phyloP scores from a whole-genome alignment of 2,329 filamentous ascomycete genomes.

The Diaporthe vaccinii region DNA sequence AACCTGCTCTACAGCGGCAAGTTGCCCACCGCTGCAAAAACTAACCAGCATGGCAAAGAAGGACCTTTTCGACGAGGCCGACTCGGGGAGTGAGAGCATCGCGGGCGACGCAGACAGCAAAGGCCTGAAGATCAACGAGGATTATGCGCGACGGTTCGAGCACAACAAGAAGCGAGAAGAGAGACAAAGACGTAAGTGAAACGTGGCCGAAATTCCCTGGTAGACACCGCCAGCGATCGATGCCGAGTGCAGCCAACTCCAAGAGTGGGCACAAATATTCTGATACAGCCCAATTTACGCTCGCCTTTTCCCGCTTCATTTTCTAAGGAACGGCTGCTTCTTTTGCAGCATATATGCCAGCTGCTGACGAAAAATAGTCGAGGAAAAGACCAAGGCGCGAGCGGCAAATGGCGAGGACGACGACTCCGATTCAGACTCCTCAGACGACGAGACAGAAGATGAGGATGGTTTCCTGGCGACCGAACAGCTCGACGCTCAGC shows the following conservation, averaged over 20 bases:
- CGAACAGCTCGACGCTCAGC: constrained; percentile 86
- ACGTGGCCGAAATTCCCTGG: background rate
- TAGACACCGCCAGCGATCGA: background rate
- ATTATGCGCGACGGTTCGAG: constrained; percentile 91
- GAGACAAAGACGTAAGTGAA: constrained; percentile 72
- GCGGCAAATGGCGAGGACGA: constrained; percentile 62
- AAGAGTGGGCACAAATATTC: background rate
- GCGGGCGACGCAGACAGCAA: constrained; percentile 56
- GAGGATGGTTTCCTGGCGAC: constrained; percentile 91
- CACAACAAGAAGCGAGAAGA: constrained; percentile 98
- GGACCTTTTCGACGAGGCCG: constrained; percentile 64
- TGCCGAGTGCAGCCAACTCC: background rate
- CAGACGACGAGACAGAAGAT: constrained; percentile 85
- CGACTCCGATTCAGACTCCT: constrained; percentile 74
- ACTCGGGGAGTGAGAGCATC: constrained; percentile 58
- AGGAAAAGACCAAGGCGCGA: constrained; percentile 81
- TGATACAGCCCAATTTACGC: background rate
- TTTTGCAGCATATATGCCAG: background rate
- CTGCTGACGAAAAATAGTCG: constrained; percentile 69
- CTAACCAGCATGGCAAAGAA: constrained; percentile 57
- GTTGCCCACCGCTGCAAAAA: background rate
- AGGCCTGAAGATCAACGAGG: constrained; percentile 86
- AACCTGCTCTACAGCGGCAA: no score
- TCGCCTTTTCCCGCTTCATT: no score
- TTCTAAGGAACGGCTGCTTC: no score